Evolutionary conservation across 371 early-diverging fungal species (phyloP).

Genomic region (Polyrhizophydium stewartii): DNA sequence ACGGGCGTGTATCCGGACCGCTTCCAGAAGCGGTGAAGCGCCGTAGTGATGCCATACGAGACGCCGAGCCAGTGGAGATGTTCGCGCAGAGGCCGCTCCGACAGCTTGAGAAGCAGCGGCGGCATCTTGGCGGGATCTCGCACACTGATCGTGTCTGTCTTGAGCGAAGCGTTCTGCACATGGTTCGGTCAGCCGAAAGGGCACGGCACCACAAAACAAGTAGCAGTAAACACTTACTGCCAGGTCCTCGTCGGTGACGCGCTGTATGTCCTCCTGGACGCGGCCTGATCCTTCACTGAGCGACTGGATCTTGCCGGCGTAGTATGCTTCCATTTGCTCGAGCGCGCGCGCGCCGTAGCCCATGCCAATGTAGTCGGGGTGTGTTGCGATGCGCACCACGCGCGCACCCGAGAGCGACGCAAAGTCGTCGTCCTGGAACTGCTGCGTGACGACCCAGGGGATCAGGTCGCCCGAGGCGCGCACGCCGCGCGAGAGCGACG

Average conservation of each 20-base stretch:
- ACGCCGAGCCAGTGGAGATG: constrained; percentile 96
- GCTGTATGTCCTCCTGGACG: constrained; percentile 42
- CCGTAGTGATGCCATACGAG: constrained; percentile 89
- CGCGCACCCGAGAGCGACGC: constrained; percentile 92
- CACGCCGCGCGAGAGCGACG: constrained; percentile 80
- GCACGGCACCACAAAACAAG: neutral
- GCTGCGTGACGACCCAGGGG: constrained; percentile 95
- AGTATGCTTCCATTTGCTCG: constrained; percentile 79
- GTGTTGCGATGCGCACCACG: constrained; percentile 99
- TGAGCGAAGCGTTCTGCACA: constrained; percentile 36
- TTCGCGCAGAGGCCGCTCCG: constrained; percentile 68
- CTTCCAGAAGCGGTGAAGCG: constrained; percentile 96
- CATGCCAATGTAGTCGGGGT: constrained; percentile 96
- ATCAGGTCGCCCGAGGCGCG: constrained; percentile 96
- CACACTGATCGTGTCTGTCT: constrained; percentile 72
- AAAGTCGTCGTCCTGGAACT: constrained; percentile 97
- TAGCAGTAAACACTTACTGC: too few species aligned
- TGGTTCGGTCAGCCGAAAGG: neutral
- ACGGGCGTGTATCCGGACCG: constrained; percentile 87
- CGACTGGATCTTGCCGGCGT: constrained; percentile 71
- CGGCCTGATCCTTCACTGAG: constrained; percentile 60
- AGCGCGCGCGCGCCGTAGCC: constrained; percentile 95
- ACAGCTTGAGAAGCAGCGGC: constrained; percentile 76
- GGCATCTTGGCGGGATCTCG: constrained; percentile 88
- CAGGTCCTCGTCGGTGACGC: constrained; percentile 54